phyloP scores from a whole-genome alignment of 148 eudicot species.

The Heliosperma pusillum region DNA sequence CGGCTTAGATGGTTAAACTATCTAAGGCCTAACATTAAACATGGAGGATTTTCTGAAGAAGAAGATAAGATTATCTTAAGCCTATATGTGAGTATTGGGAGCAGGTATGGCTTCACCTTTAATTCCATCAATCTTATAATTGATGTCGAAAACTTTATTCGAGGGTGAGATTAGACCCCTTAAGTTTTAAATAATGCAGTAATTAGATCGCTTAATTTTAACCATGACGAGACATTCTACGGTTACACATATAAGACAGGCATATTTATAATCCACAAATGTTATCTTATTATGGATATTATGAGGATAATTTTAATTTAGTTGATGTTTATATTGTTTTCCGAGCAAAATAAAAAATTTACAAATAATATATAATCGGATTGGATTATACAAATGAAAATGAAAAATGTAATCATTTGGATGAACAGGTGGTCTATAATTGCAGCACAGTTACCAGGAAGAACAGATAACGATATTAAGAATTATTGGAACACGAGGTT shows the following conservation, averaged over 20 bases:
- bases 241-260: too few species aligned
- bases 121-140: neutral
- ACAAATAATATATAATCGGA: too few species aligned
- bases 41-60: conserved; percentile 87
- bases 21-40: conserved; percentile 84
- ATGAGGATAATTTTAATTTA: too few species aligned
- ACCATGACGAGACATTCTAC: too few species aligned
- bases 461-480: conserved; percentile 92
- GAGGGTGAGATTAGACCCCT: neutral
- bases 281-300: too few species aligned
- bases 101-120: conserved; percentile 49
- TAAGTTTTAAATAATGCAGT: too few species aligned
- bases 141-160: neutral
- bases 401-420: neutral
- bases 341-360: too few species aligned
- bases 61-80: conserved; percentile 78
- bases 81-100: conserved; percentile 85
- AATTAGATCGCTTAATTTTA: too few species aligned
- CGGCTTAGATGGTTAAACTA: conserved; percentile 87
- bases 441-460: conserved; percentile 91
- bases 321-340: too few species aligned
- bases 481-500: conserved; percentile 94
- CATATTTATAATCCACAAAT: too few species aligned
- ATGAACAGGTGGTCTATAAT: conserved; percentile 81
- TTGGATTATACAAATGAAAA: too few species aligned